Base-by-base conservation (phyloP, 2,329 filamentous ascomycete genomes). In the Geosmithia flava region DNA sequence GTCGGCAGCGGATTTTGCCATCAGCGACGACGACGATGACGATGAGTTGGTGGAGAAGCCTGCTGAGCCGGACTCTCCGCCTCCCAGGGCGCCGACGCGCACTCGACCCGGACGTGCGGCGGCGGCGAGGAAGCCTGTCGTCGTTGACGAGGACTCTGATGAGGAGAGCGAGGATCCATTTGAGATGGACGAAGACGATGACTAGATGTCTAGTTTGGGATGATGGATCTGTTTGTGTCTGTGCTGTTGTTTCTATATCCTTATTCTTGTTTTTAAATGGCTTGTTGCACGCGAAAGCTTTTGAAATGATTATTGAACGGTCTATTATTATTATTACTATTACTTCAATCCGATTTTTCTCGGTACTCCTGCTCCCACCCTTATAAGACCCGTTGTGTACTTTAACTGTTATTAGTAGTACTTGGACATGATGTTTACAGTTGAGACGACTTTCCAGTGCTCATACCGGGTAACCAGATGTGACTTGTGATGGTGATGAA, bases 81-180 rank as follows among this genome's bases (percentile, higher is more conserved):
- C 67, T 43, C 63, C 68, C 2, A 63, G 63, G 47, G 61, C 68
- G 1, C 65, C 64, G 30, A 63, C 59, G 30, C 64, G 69, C 48
- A 57, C 57, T 20, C 61, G 71, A 39, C 70, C 71, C 17, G 69
- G 70, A 20, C 67, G 71, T n/a, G 70, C 71, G 16, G 70, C 71
- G 2, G 69, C 70, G 3, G 55, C 61, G 6, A 63, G 56, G 33
- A 59, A 64, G 50, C 51, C 57, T 7, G 50, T 66, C 41, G 51
- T 68, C 40, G 53, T 68, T 51, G 64, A 69, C 27, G 62, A 66
- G 5, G 66, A 69, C 30, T 66, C 62, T 29, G 53, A 53, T 5
- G 56, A 63, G 33, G 63, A 66, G 51, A 69, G 65, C 46, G 70
- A 73, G 42, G 70, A 72, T 49, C 62, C 64, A 17, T 74, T 74